Evolutionary conservation across 768 basidiomycete genomes (phyloP), one percentile per base, ranked within the genome.

Genomic region (Auricularia cornea): DNA sequence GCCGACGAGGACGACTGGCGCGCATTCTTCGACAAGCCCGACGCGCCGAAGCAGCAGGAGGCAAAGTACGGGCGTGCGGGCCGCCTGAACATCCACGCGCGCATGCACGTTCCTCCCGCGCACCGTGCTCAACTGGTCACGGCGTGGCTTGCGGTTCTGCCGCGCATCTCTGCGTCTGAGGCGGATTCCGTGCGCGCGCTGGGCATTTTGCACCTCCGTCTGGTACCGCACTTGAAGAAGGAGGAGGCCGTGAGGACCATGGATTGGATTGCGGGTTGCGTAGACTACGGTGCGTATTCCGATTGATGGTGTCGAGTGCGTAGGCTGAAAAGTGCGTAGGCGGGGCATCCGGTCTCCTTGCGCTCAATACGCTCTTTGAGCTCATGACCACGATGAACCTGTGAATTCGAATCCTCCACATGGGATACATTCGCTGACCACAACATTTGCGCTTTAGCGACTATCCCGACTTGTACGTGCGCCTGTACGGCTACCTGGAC

Each of bases 361-460:
- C 92, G 1, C 80, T 99, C 67, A 98, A 98, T 68, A 89, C 92
- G 1, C 75, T 99, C 59, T 98, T 94, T 70, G 83, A 88, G 14
- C 79, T 99, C 65, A 98, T 98, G 75, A 90, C 84, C 64, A 87
- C 94, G 60, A 94, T 97, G 71, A 97, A 97, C 68, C 80, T 99
- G 95, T 92, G 70, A 71, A 91, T 80, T 30, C 14, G 12, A 35
- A 3, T 28, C 48, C 29, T 30, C 29, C 66, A 59, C 30, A 12
- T 59, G 28, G 16, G 20, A 69, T 60, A 41, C 57, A 3, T 62
- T 6, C 54, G 61, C 31, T 52, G 60, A 61, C 52, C 51, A 28
- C 62, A 33, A 59, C 61, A 32, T 30, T 64, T 2, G 33, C 16
- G 3, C 57, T n/a, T 8, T 70, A 98, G 96, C 11, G 97, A 99